Percentiles rank a stretch among this genome's conserved stretches.
phyloP scores from a whole-genome alignment of 257 asterid genomes.

The Schizonepeta tenuifolia region DNA sequence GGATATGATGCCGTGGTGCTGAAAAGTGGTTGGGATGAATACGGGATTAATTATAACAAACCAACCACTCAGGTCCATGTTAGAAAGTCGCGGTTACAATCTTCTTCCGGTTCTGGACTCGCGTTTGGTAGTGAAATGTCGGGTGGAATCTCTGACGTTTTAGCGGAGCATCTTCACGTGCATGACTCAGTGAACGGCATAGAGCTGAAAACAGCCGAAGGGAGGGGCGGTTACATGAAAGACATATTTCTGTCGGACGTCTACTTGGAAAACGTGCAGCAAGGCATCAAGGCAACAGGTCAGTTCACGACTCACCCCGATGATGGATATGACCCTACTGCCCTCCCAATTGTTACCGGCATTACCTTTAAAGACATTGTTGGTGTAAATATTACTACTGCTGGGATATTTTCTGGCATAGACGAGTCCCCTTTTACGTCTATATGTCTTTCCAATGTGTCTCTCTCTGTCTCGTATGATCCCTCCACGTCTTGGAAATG shows the following conservation, averaged over 20 bases:
- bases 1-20: conserved; percentile 79
- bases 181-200: conserved; percentile 62
- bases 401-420: conserved; percentile 76
- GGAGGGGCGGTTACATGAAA: conserved; percentile 84
- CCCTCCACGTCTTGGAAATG: conserved; percentile 62
- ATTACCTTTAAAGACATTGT: conserved; percentile 60
- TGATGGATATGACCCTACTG: conserved; percentile 70
- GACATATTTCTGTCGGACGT: conserved; percentile 51
- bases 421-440: conserved; percentile 83
- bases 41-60: conserved; percentile 71
- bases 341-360: conserved; percentile 61
- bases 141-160: conserved; percentile 77
- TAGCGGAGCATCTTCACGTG: conserved; percentile 59
- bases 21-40: conserved; percentile 99
- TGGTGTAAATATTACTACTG: conserved; percentile 64
- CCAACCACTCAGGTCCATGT: conserved; percentile 71
- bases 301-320: conserved; percentile 77
- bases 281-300: conserved; percentile 80
- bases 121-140: conserved; percentile 98
- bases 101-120: conserved; percentile 69
- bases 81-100: conserved; percentile 51
- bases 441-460: conserved; percentile 63
- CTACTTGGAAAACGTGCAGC: conserved; percentile 57
- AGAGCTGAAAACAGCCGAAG: conserved; percentile 70
- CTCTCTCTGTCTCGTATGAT: conserved; percentile 46